These are phyloP conservation scores for Boletus smithii DNA, from an alignment of 1,284 basidiomycete genomes.

Conservation along the genomic window DNA sequence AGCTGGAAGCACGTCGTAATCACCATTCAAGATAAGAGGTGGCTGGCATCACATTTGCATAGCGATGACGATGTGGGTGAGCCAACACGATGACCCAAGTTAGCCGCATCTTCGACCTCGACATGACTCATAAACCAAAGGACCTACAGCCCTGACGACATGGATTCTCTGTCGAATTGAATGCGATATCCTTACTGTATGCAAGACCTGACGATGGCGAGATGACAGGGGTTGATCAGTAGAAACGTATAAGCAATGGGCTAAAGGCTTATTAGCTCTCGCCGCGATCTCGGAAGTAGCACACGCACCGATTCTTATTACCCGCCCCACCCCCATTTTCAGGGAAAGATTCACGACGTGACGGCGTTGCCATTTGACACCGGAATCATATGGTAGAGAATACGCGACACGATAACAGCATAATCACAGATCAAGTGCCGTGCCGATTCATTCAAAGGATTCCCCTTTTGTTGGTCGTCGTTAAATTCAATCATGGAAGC, in stretches of 20 bases:
- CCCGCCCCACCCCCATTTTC: background rate
- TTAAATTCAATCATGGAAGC: too few relatives aligned
- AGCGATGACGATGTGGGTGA: background rate
- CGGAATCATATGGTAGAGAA: too few relatives aligned
- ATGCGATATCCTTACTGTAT: too few relatives aligned
- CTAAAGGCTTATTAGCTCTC: too few relatives aligned
- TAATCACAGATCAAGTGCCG: background rate
- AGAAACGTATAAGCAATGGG: too few relatives aligned
- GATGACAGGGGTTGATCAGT: too few relatives aligned
- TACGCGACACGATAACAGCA: background rate
- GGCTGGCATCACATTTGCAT: background rate
- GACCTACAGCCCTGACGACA: too few relatives aligned
- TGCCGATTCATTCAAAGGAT: too few relatives aligned
- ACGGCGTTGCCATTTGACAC: background rate
- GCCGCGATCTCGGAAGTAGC: too few relatives aligned
- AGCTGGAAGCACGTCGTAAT: background rate
- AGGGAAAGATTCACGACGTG: background rate
- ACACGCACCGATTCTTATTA: too few relatives aligned
- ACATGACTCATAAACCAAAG: background rate
- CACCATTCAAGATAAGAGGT: background rate
- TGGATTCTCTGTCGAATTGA: too few relatives aligned
- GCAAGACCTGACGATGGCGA: too few relatives aligned
- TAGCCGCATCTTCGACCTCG: background rate
- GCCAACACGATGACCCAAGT: background rate
- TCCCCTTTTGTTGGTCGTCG: background rate